phyloP scores from a whole-genome alignment of 805 yeast genomes.

The Pichia gijzeniarum region DNA sequence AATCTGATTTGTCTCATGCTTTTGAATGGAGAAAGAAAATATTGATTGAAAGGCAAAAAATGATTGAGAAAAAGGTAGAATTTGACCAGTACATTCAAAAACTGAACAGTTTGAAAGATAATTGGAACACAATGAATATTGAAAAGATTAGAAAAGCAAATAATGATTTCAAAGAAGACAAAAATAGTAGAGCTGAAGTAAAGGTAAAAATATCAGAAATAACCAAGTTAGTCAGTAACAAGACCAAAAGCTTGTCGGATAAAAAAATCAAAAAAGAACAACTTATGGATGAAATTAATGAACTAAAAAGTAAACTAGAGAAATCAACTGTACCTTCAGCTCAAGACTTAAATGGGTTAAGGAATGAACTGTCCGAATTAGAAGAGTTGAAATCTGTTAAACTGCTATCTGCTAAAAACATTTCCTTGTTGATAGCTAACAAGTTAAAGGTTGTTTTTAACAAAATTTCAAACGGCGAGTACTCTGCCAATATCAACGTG shows the following conservation, averaged over 20 bases:
- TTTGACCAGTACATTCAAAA: conserved; percentile 15
- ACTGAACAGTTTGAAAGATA: conserved; percentile 9
- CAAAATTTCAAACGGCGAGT: not conserved
- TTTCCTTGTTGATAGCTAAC: not conserved
- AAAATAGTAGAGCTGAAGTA: not conserved
- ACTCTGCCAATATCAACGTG: not conserved
- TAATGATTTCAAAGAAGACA: not conserved
- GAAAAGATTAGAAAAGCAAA: conserved; percentile 6
- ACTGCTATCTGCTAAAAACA: conserved; percentile 8
- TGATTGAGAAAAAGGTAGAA: conserved; percentile 19
- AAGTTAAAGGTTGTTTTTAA: not conserved
- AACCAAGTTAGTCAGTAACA: not conserved
- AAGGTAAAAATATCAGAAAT: conserved; percentile 4
- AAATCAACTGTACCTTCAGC: conserved; percentile 15
- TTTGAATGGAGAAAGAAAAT: conserved; percentile 22
- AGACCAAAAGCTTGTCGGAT: not conserved
- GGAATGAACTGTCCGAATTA: conserved; percentile 10
- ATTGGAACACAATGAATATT: conserved; percentile 10
- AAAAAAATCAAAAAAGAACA: conserved; percentile 1
- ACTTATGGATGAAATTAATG: conserved; percentile 7
- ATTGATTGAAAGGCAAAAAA: conserved; percentile 20
- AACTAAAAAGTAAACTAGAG: conserved; percentile 1
- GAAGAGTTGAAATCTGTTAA: conserved; percentile 12
- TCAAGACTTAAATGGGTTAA: conserved; percentile 12
- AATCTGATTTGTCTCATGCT: conserved; percentile 19